Percentiles rank a stretch among this genome's conserved stretches.
Evolutionary conservation across 2,329 filamentous ascomycete genomes (phyloP).

Genomic region (Talaromyces sp.): DNA sequence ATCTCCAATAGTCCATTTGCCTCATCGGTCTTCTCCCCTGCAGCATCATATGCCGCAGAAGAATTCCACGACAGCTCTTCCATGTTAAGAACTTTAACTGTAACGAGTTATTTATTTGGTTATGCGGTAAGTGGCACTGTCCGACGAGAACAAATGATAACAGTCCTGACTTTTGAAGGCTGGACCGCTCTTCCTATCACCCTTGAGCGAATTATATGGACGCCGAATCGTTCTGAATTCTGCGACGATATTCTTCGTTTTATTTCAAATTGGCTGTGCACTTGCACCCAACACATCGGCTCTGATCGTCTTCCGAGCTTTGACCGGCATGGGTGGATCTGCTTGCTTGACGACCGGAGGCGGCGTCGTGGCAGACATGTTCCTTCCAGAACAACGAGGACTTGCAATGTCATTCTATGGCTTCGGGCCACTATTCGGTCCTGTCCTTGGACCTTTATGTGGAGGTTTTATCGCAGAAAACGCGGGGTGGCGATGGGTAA

Average conservation of each 20-base stretch:
- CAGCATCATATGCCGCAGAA: slow-evolving; percentile 20
- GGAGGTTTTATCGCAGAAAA: slow-evolving; percentile 55
- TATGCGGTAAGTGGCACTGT: slow-evolving; percentile 26
- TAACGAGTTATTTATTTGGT: slow-evolving; percentile 32
- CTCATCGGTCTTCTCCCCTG: slow-evolving; percentile 35
- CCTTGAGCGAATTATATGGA: slow-evolving; percentile 66
- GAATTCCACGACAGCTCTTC: slow-evolving; percentile 25
- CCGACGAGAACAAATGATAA: slow-evolving; percentile 31
- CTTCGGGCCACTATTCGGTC: slow-evolving; percentile 43
- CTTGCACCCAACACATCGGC: slow-evolving; percentile 59
- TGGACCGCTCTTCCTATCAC: slow-evolving; percentile 66
- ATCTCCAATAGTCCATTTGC: slow-evolving; percentile 24
- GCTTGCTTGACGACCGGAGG: slow-evolving; percentile 45
- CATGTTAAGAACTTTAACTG: slow-evolving; percentile 28
- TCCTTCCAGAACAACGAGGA: slow-evolving; percentile 46
- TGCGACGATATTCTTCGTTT: slow-evolving; percentile 60
- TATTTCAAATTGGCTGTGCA: slow-evolving; percentile 63
- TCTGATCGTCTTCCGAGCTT: slow-evolving; percentile 65
- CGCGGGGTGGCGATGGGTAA: slow-evolving; percentile 56
- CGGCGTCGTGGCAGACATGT: slow-evolving; percentile 50
- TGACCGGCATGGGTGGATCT: slow-evolving; percentile 53
- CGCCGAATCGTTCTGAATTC: slow-evolving; percentile 62
- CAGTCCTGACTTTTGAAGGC: not conserved
- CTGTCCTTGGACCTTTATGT: slow-evolving; percentile 50
- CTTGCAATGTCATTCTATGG: slow-evolving; percentile 47